These are phyloP conservation scores for Xylaria telfairii DNA, from an alignment of 495 filamentous ascomycete species.

Conservation along the genomic window DNA sequence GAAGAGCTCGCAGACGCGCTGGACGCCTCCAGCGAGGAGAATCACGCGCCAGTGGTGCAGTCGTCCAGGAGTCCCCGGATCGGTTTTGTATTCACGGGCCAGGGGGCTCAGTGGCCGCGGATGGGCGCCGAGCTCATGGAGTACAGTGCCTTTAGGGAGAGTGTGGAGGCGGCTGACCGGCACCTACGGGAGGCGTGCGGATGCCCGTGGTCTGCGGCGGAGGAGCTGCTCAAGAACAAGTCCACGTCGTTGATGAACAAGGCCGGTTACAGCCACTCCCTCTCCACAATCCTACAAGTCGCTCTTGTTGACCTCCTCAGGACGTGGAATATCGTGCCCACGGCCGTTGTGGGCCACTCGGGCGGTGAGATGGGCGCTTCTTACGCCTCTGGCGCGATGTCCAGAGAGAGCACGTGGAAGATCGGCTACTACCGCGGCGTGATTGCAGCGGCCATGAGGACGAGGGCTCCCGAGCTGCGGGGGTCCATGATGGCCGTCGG, in stretches of 20 bases:
- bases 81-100: slow-evolving; percentile 29
- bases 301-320: slow-evolving; percentile 57
- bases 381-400: slow-evolving; percentile 48
- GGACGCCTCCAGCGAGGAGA: neutral
- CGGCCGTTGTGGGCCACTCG: slow-evolving; percentile 62
- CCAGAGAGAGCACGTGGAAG: slow-evolving; percentile 51
- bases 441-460: slow-evolving; percentile 26
- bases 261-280: slow-evolving; percentile 46
- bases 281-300: slow-evolving; percentile 54
- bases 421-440: slow-evolving; percentile 50
- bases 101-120: slow-evolving; percentile 43
- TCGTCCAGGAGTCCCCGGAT: slow-evolving; percentile 4
- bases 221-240: slow-evolving; percentile 37
- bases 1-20: neutral
- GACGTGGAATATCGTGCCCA: slow-evolving; percentile 54
- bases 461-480: neutral
- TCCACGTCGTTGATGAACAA: slow-evolving; percentile 32
- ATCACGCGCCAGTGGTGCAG: neutral
- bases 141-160: slow-evolving; percentile 21
- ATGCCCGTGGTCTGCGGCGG: slow-evolving; percentile 36
- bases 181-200: neutral
- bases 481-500: slow-evolving; percentile 56
- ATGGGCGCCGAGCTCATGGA: slow-evolving; percentile 50
- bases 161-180: slow-evolving; percentile 26
- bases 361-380: slow-evolving; percentile 66